Conservation (phyloP, 306 rosid species). For the Cicer chorassanicum region DNA sequence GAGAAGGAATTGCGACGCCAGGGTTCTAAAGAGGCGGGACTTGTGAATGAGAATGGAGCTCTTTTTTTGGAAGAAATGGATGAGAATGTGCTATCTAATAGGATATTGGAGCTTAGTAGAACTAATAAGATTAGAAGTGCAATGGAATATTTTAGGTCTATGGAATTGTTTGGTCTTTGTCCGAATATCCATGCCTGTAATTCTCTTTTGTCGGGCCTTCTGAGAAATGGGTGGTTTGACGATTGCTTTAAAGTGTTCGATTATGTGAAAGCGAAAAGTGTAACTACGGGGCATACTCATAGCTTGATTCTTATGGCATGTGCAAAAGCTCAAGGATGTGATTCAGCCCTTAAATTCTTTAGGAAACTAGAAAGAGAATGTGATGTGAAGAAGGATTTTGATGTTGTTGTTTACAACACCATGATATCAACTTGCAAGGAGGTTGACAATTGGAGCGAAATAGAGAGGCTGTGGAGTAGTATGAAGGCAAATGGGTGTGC, state of each 20-base stretch:
- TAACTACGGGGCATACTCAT: slow-evolving; percentile 72
- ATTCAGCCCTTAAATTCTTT: slow-evolving; percentile 62
- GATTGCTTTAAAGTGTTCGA: slow-evolving; percentile 68
- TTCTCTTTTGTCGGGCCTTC: slow-evolving; percentile 76
- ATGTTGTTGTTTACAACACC: slow-evolving; percentile 77
- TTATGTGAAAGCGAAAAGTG: slow-evolving; percentile 55
- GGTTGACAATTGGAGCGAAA: slow-evolving; percentile 69
- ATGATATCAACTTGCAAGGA: slow-evolving; percentile 76
- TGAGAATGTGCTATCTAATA: slow-evolving; percentile 62
- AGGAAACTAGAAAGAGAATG: slow-evolving; percentile 56
- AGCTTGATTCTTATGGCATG: slow-evolving; percentile 79
- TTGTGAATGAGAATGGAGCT: slow-evolving; percentile 47
- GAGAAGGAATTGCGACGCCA: slow-evolving; percentile 47
- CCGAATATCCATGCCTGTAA: slow-evolving; percentile 81
- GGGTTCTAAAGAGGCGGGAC: slow-evolving; percentile 36
- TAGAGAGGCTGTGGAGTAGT: slow-evolving; percentile 75
- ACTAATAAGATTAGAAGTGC: slow-evolving; percentile 79
- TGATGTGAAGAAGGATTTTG: slow-evolving; percentile 58
- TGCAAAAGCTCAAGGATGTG: slow-evolving; percentile 57
- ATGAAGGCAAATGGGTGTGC: slow-evolving; percentile 63
- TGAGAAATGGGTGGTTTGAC: slow-evolving; percentile 68
- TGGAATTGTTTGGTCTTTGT: slow-evolving; percentile 70
- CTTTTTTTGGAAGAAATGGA: slow-evolving; percentile 72
- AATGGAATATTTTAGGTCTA: slow-evolving; percentile 71
- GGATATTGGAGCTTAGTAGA: slow-evolving; percentile 82